phyloP scores from a whole-genome alignment of 2,329 filamentous ascomycete genomes.

The Diaporthe vexans region DNA sequence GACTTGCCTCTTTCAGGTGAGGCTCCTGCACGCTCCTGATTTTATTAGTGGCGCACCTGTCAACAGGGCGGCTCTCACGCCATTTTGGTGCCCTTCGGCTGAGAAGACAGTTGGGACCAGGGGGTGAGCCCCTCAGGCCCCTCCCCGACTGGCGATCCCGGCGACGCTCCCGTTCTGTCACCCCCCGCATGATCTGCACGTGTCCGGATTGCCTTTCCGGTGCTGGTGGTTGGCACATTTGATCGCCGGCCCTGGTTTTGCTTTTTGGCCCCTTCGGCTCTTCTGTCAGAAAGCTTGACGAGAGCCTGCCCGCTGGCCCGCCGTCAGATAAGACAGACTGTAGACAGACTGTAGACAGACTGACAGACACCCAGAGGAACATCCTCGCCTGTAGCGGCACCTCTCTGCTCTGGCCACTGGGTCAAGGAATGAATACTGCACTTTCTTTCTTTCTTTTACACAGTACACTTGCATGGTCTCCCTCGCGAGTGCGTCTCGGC shows the following conservation, averaged over 20 bases:
- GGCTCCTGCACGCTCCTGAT: conserved; percentile 19
- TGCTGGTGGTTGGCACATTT: background rate
- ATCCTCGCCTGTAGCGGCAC: no score
- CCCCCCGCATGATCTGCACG: conserved; percentile 35
- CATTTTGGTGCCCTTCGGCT: conserved; percentile 34
- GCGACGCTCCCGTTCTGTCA: conserved; percentile 35
- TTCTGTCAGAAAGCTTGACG: conserved; percentile 32
- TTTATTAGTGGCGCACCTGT: conserved; percentile 30
- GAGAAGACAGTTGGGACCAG: conserved; percentile 11
- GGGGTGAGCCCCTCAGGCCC: background rate
- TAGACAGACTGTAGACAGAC: no score
- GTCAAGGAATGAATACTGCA: no score
- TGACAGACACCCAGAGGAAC: no score
- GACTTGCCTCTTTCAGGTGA: conserved; percentile 34
- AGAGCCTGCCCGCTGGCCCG: conserved; percentile 7
- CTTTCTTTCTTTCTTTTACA: no score
- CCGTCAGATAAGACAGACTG: background rate
- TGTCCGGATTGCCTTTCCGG: conserved; percentile 35
- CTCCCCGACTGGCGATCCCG: conserved; percentile 20
- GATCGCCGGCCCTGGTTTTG: conserved; percentile 1
- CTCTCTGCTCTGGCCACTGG: no score
- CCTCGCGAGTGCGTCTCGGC: conserved; percentile 20
- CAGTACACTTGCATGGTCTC: background rate
- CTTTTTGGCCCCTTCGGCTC: conserved; percentile 12
- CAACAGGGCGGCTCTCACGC: conserved; percentile 31